Conservation (phyloP, 176 grass and related monocot species). For the Tuctoria greenei region DNA sequence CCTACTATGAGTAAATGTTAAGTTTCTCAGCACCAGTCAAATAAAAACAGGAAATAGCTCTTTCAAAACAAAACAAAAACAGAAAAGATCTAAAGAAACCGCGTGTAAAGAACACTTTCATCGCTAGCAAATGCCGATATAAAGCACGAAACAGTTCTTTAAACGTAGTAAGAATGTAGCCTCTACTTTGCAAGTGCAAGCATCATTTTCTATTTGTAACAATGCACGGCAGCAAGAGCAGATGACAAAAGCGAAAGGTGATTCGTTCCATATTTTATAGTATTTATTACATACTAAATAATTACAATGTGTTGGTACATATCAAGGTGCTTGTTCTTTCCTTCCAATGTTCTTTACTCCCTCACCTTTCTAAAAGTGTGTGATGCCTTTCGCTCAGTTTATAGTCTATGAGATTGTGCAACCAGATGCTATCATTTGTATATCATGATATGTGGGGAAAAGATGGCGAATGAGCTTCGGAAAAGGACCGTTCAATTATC, state of each 20-base stretch:
- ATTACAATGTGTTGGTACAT: neutral
- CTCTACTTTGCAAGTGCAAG: neutral
- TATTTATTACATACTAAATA: no score
- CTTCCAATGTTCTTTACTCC: neutral
- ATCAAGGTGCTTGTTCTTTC: constrained; percentile 16
- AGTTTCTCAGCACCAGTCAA: constrained; percentile 14
- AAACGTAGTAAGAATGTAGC: neutral
- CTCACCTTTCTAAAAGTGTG: neutral
- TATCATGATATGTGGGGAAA: constrained; percentile 36
- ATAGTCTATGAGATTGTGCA: neutral
- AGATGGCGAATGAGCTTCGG: neutral
- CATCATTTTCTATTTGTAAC: constrained; percentile 7
- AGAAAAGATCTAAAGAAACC: neutral
- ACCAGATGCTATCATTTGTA: constrained; percentile 15
- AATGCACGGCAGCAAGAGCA: neutral
- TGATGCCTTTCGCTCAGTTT: constrained; percentile 1
- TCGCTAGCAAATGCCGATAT: neutral
- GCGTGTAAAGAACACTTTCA: constrained; percentile 6
- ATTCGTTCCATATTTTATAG: neutral
- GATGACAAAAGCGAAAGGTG: neutral
- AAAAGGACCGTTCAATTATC: constrained; percentile 30
- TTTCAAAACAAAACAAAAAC: no score
- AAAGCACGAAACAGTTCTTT: neutral
- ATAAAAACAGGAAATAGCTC: neutral
- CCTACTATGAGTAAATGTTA: neutral